These are phyloP conservation scores for Exophiala aquamarina DNA, from an alignment of 2,329 filamentous ascomycete genomes.

Conservation along the genomic window DNA sequence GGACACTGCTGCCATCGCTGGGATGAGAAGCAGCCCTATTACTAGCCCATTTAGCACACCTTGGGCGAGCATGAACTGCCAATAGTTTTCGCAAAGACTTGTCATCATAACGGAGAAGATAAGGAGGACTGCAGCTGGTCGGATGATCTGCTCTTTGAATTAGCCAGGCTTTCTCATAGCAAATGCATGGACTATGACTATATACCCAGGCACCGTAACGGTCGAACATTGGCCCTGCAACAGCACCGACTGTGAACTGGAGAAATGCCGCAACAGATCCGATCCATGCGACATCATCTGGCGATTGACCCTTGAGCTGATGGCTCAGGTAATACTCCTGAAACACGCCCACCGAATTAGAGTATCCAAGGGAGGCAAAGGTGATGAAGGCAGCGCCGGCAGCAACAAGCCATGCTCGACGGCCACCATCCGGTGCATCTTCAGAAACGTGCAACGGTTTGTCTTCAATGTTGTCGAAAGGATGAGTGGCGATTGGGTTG, in stretches of 20 bases:
- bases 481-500: no score
- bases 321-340: conserved; percentile 74
- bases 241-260: conserved; percentile 78
- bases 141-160: conserved; percentile 44
- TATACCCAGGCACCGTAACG: conserved; percentile 29
- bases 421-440: conserved; percentile 65
- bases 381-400: conserved; percentile 77
- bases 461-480: no score
- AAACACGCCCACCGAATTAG: conserved; percentile 59
- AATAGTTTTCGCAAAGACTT: conserved; percentile 46
- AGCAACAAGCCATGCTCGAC: conserved; percentile 77
- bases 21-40: conserved; percentile 45
- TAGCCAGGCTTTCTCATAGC: conserved; percentile 29
- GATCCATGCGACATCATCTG: conserved; percentile 79
- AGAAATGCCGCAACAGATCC: conserved; percentile 81
- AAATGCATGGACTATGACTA: conserved; percentile 42
- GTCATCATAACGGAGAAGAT: conserved; percentile 28
- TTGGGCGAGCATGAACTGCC: conserved; percentile 54
- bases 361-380: conserved; percentile 61
- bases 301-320: conserved; percentile 67
- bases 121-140: conserved; percentile 35
- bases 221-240: conserved; percentile 85
- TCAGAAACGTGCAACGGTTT: no score
- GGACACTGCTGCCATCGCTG: conserved; percentile 46
- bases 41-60: conserved; percentile 45